These are phyloP conservation scores for Seminavis robusta DNA, from an alignment of 108 stramenopile genomes.

Conservation along the genomic window DNA sequence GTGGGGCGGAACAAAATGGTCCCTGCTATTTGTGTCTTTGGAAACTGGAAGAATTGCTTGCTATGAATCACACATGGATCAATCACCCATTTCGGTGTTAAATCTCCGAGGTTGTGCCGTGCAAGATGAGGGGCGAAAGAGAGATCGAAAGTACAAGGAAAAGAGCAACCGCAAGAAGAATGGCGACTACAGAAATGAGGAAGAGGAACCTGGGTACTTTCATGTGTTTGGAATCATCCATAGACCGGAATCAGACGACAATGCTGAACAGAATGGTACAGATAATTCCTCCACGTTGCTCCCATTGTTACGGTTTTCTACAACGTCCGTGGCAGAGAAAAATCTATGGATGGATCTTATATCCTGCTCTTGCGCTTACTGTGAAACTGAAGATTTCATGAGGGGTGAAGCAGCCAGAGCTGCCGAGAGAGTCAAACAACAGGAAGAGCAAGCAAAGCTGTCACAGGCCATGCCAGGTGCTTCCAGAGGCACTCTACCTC, in stretches of 20 bases:
- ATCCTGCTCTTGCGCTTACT: constrained; percentile 71
- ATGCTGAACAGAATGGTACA: constrained; percentile 35
- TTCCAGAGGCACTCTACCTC: constrained; percentile 43
- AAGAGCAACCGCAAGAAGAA: constrained; percentile 6
- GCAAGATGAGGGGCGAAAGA: constrained; percentile 75
- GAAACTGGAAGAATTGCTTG: constrained; percentile 62
- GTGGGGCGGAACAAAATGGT: constrained; percentile 82
- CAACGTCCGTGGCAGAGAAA: constrained; percentile 62
- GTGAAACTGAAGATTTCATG: constrained; percentile 60
- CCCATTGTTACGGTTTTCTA: constrained; percentile 76
- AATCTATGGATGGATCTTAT: constrained; percentile 70
- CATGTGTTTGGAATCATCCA: constrained; percentile 77
- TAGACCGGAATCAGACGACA: constrained; percentile 29
- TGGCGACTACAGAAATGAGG: too few relatives aligned
- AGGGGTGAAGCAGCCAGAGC: constrained; percentile 24
- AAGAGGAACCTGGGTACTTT: constrained; percentile 61
- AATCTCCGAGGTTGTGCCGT: constrained; percentile 77
- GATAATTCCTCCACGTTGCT: too few relatives aligned
- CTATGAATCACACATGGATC: constrained; percentile 50
- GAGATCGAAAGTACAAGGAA: constrained; percentile 37
- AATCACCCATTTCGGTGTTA: constrained; percentile 53
- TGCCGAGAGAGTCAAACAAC: constrained; percentile 23
- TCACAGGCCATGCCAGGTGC: constrained; percentile 37
- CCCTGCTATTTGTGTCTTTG: constrained; percentile 59
- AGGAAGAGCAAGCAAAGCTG: constrained; percentile 26